A percentile compares a stretch with the other conserved stretches of the same genome.
phyloP scores from a whole-genome alignment of 176 grass and related monocot species.

The Bothriochloa decipiens region DNA sequence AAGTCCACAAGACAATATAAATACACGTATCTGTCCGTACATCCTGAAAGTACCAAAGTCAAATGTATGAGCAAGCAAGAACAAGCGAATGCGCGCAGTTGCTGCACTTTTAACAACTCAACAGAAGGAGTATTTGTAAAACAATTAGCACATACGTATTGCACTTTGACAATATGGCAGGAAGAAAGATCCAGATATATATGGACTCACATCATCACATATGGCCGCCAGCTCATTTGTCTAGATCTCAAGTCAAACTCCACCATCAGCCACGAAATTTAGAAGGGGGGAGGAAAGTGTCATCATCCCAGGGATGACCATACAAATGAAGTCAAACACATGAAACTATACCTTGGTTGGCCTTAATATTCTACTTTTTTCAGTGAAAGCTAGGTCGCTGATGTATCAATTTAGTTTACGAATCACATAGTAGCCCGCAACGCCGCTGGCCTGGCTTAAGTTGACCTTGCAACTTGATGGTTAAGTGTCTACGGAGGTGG shows the following conservation, averaged over 20 bases:
- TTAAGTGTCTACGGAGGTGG: not conserved
- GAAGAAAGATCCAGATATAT: not conserved
- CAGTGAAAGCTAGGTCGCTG: not conserved
- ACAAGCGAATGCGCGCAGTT: not conserved
- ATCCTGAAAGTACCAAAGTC: constrained; percentile 3
- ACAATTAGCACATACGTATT: not conserved
- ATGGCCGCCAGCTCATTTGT: constrained; percentile 17
- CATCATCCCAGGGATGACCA: not conserved
- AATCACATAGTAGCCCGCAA: not conserved
- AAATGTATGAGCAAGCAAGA: not conserved
- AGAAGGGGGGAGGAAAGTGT: not conserved
- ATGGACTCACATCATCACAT: not conserved
- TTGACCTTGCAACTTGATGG: not conserved
- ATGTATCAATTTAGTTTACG: not conserved
- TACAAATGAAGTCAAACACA: not conserved
- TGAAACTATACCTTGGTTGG: not conserved
- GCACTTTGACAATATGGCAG: not conserved
- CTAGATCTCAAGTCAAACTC: constrained; percentile 30
- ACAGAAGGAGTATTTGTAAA: not conserved
- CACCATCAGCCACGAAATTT: not conserved
- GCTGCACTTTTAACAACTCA: not conserved
- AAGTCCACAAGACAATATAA: not conserved
- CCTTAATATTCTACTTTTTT: not conserved
- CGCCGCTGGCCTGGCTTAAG: not conserved
- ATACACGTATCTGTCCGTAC: constrained; percentile 1